Base-by-base conservation (phyloP, 2,329 filamentous ascomycete species). In the Nigrospora sphaerica region DNA sequence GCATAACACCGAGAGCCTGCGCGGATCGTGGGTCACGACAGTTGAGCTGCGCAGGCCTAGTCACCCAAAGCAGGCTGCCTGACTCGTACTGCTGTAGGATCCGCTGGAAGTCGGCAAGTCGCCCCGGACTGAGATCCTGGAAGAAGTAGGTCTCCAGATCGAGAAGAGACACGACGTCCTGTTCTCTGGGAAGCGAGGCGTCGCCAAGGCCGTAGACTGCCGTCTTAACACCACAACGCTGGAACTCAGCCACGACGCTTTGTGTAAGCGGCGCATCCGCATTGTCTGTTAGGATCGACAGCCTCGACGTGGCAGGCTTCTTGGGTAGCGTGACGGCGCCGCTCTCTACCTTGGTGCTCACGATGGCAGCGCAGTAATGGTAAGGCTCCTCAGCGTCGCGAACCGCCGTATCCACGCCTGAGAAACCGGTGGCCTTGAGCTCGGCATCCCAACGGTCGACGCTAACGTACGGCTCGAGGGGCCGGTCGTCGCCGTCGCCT, bases 381-480 rank as follows among this genome's bases (percentile, higher is more conserved):
- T 42, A 16, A 3, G 45, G 39, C 12, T 38, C 16, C 14, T 31
- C n/a, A 32, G 12, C 12, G 16, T 46, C 45, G 16, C 13, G 28
- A 12, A 32, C 32, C 18, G 17, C 42, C 47, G 46, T 44, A 23
- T 33, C 50, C 32, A 19, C 18, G 9, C 46, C 46, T 5, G 12
- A 10, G 14, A 46, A 46, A 2, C 45, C 45, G n/a, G 38, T 32
- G 17, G 12, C 14, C 11, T 32, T 18, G 9, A 46, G 32, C 32
- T 46, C 38, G n/a, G 16, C 12, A n/a, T 46, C 45, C 45, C 45
- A 46, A 6, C 39, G n/a, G 10, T 42, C 39, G 11, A 17, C 3
- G 11, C 11, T 12, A 7, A 42, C 17, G 19, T 38, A 42, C 6
- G 45, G 45, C 28, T 42, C 38, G 14, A 39, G 44, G 9, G 45